Conservation (phyloP, 2,329 filamentous ascomycete genomes). For the Fusarium sp. region DNA sequence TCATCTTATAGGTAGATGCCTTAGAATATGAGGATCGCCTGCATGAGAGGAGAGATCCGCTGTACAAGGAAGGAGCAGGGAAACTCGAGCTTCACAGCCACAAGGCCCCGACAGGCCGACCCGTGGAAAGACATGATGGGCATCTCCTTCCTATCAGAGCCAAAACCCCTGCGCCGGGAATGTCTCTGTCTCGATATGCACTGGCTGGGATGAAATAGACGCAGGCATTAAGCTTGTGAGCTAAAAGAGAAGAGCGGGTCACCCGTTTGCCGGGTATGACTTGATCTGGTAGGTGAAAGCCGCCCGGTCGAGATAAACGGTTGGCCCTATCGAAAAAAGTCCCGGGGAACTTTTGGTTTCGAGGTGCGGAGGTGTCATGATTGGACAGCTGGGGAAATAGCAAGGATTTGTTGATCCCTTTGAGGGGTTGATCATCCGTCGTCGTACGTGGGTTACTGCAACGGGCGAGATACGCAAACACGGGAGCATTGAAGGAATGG, state of each 20-base stretch:
- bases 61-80: not conserved
- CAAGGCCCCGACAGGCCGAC: not conserved
- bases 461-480: not conserved
- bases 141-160: constrained; percentile 43
- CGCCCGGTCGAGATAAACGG: constrained; percentile 18
- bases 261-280: constrained; percentile 1
- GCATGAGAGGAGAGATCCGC: no score
- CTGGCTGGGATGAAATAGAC: not conserved
- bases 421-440: constrained; percentile 23
- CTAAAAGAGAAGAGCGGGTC: constrained; percentile 7
- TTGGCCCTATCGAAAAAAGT: not conserved
- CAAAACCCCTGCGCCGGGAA: not conserved
- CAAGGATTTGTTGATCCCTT: constrained; percentile 6
- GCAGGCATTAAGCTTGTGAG: no score
- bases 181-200: not conserved
- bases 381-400: constrained; percentile 26
- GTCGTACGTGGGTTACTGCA: not conserved
- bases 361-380: constrained; percentile 1
- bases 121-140: not conserved
- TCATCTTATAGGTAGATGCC: not conserved
- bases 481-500: constrained; percentile 1
- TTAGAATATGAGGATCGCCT: no score
- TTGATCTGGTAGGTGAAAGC: constrained; percentile 38
- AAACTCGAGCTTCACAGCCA: no score
- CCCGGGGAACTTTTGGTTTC: constrained; percentile 9